Evolutionary conservation across 1,139 yeast genomes (phyloP).

Genomic region (Geotrichum europaeum): DNA sequence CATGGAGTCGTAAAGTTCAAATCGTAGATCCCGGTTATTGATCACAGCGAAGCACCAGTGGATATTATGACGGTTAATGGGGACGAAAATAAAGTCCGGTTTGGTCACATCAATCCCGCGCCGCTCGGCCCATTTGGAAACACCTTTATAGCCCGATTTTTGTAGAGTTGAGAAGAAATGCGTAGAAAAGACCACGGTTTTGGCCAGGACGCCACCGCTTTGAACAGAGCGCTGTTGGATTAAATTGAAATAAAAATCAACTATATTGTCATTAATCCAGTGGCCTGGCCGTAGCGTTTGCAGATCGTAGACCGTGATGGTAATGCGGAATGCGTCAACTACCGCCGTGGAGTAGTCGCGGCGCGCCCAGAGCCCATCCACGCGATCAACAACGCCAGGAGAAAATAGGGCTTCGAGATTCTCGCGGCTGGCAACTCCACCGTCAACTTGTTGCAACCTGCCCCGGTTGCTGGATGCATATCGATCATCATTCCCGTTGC

Average conservation of each 20-base stretch:
- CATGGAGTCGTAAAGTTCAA: constrained; percentile 75
- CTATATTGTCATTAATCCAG: constrained; percentile 89
- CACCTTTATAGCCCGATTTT: constrained; percentile 66
- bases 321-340: constrained; percentile 48
- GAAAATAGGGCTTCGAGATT: background rate
- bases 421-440: background rate
- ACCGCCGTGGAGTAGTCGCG: constrained; percentile 26
- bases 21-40: constrained; percentile 51
- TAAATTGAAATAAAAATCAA: constrained; percentile 70
- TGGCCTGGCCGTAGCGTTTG: constrained; percentile 59
- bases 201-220: constrained; percentile 29
- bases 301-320: constrained; percentile 60
- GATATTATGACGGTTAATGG: constrained; percentile 71
- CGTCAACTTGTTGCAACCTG: background rate
- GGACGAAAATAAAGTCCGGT: constrained; percentile 64
- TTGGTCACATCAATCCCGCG: constrained; percentile 63
- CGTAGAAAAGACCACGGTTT: constrained; percentile 71
- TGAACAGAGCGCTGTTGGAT: constrained; percentile 42
- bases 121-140: constrained; percentile 83
- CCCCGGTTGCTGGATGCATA: background rate
- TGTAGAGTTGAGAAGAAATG: constrained; percentile 74
- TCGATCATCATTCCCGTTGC: background rate
- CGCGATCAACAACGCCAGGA: background rate
- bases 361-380: background rate
- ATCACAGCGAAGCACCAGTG: constrained; percentile 92